Percentiles rank a stretch among this genome's conserved stretches.
These are phyloP conservation scores for Aspergillus sp. DNA, from an alignment of 2,329 filamentous ascomycete genomes.

Conservation along the genomic window DNA sequence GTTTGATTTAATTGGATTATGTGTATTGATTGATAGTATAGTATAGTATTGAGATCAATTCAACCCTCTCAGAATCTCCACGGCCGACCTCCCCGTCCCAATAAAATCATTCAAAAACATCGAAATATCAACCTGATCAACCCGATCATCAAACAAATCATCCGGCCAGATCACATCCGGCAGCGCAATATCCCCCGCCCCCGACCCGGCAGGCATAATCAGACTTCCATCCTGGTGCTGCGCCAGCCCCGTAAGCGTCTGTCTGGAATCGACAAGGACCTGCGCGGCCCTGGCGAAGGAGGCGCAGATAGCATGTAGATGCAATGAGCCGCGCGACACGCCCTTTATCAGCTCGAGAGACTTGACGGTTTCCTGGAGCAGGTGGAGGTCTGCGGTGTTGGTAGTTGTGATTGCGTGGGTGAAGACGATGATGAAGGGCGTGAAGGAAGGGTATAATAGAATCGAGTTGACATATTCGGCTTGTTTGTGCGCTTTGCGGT, in stretches of 20 bases:
- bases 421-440: slow-evolving; percentile 29
- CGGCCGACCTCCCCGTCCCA: slow-evolving; percentile 25
- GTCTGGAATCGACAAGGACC: slow-evolving; percentile 22
- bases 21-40: too few species aligned
- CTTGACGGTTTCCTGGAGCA: slow-evolving; percentile 24
- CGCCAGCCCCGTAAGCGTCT: slow-evolving; percentile 23
- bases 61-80: slow-evolving; percentile 23
- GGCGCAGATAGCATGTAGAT: slow-evolving; percentile 22
- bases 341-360: slow-evolving; percentile 23
- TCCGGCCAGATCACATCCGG: slow-evolving; percentile 26
- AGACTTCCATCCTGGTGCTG: slow-evolving; percentile 25
- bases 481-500: slow-evolving; percentile 26
- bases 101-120: slow-evolving; percentile 30
- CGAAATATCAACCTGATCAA: slow-evolving; percentile 26
- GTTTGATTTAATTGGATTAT: too few species aligned
- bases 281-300: slow-evolving; percentile 26
- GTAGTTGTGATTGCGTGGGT: slow-evolving; percentile 29
- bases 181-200: slow-evolving; percentile 21
- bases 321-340: slow-evolving; percentile 21
- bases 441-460: slow-evolving; percentile 27
- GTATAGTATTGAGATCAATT: not conserved
- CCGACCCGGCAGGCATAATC: slow-evolving; percentile 17
- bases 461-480: slow-evolving; percentile 31
- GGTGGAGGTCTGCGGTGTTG: slow-evolving; percentile 18
- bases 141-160: slow-evolving; percentile 19